These are phyloP conservation scores for Linum tenue DNA, from an alignment of 345 rosid genomes.

Conservation along the genomic window DNA sequence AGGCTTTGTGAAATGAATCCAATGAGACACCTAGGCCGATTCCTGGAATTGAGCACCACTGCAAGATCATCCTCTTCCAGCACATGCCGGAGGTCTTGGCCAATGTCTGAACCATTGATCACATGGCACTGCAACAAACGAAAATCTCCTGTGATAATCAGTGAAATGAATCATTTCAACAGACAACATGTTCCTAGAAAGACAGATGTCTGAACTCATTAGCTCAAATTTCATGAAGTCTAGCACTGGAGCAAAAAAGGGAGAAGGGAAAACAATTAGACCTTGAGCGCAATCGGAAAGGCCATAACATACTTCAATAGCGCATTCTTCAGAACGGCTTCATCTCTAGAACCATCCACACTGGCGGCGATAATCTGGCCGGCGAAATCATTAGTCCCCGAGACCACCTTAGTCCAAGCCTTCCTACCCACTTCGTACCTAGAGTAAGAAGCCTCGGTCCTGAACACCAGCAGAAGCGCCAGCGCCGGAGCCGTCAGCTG, in stretches of 20 bases:
- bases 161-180: constrained; percentile 3
- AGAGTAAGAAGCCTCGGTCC: constrained; percentile 94
- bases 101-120: constrained; percentile 57
- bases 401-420: constrained; percentile 71
- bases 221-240: not conserved
- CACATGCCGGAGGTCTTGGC: constrained; percentile 45
- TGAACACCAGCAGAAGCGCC: constrained; percentile 79
- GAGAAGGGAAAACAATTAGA: constrained; percentile 14
- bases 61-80: constrained; percentile 71
- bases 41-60: constrained; percentile 56
- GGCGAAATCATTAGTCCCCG: constrained; percentile 65
- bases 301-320: constrained; percentile 70
- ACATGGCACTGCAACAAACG: constrained; percentile 66
- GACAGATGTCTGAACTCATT: no score
- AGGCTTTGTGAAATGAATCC: constrained; percentile 74
- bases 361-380: constrained; percentile 42
- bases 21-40: constrained; percentile 71
- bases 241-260: not conserved
- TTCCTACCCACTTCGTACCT: constrained; percentile 73
- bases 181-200: not conserved
- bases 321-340: constrained; percentile 29
- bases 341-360: constrained; percentile 31
- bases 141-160: not conserved
- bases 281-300: constrained; percentile 88
- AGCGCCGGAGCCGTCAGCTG: constrained; percentile 85